phyloP scores from a whole-genome alignment of 139 green algal genomes.

The Trebouxia sp. region DNA sequence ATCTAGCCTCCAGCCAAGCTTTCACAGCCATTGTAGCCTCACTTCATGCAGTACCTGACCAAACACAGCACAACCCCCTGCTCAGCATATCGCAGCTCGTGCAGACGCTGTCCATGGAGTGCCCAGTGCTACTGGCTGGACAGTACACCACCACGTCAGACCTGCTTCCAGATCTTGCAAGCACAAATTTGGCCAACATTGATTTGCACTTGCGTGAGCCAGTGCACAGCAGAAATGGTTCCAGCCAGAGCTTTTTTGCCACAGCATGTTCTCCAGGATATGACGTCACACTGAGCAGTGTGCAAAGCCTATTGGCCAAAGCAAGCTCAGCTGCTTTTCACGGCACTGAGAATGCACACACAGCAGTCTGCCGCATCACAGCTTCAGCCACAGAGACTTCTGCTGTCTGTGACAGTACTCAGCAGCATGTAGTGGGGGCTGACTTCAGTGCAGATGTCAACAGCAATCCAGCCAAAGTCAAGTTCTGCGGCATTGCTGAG shows the following conservation, averaged over 20 bases:
- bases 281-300: neutral
- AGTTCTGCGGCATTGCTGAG: too few relatives aligned
- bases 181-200: too few relatives aligned
- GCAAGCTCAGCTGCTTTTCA: neutral
- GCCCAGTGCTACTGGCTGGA: neutral
- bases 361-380: neutral
- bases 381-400: neutral
- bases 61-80: neutral
- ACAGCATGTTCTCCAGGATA: neutral
- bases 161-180: too few relatives aligned
- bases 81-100: neutral
- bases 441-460: too few relatives aligned
- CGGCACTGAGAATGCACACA: slow-evolving; percentile 5
- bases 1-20: neutral
- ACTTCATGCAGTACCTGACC: neutral
- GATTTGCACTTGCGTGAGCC: neutral
- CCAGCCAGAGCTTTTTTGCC: slow-evolving; percentile 17
- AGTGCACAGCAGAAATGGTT: neutral
- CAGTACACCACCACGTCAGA: neutral
- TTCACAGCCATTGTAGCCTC: neutral
- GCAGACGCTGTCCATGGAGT: neutral
- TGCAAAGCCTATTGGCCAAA: slow-evolving; percentile 1
- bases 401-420: too few relatives aligned
- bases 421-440: too few relatives aligned
- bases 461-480: too few relatives aligned